phyloP scores from a whole-genome alignment of 2,329 filamentous ascomycete species.

The Pleurostoma richardsiae region DNA sequence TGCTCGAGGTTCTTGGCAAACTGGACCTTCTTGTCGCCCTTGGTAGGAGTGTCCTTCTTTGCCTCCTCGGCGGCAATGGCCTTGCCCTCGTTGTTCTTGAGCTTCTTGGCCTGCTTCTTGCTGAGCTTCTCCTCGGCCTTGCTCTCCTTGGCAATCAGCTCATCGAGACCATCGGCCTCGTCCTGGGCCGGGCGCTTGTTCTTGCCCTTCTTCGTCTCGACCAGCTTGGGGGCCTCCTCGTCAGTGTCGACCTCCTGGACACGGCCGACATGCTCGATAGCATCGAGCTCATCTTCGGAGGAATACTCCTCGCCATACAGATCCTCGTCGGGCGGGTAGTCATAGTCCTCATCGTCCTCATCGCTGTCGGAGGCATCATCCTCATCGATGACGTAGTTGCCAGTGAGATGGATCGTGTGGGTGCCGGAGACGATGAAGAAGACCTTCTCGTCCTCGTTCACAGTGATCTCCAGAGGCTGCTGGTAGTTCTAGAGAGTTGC shows the following conservation, averaged over 20 bases:
- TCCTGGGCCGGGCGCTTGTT: constrained; percentile 89
- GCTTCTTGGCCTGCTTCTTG: constrained; percentile 98
- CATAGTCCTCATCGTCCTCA: constrained; percentile 62
- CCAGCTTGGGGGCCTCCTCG: constrained; percentile 63
- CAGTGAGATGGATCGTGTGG: constrained; percentile 86
- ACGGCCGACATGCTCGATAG: constrained; percentile 66
- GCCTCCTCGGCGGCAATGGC: constrained; percentile 60
- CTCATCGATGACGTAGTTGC: constrained; percentile 84
- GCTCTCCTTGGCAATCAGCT: constrained; percentile 72
- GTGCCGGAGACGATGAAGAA: constrained; percentile 91
- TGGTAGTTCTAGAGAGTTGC: constrained; percentile 71
- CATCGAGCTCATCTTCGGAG: constrained; percentile 73
- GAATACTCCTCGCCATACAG: constrained; percentile 63
- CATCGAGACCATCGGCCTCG: constrained; percentile 66
- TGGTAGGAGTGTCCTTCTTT: constrained; percentile 48
- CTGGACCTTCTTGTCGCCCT: constrained; percentile 90
- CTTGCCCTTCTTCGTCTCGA: constrained; percentile 66
- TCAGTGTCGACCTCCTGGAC: constrained; percentile 79
- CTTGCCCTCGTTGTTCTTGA: constrained; percentile 97
- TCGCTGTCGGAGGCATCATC: constrained; percentile 58
- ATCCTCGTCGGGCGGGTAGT: constrained; percentile 78
- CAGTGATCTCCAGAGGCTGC: constrained; percentile 88
- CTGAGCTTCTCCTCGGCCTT: constrained; percentile 71
- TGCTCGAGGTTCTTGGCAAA: constrained; percentile 99
- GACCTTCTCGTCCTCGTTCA: constrained; percentile 82